Percentiles rank a stretch among this genome's conserved stretches.
Evolutionary conservation across 1,139 yeast species (phyloP).

Genomic region (Debaryomyces sp.): DNA sequence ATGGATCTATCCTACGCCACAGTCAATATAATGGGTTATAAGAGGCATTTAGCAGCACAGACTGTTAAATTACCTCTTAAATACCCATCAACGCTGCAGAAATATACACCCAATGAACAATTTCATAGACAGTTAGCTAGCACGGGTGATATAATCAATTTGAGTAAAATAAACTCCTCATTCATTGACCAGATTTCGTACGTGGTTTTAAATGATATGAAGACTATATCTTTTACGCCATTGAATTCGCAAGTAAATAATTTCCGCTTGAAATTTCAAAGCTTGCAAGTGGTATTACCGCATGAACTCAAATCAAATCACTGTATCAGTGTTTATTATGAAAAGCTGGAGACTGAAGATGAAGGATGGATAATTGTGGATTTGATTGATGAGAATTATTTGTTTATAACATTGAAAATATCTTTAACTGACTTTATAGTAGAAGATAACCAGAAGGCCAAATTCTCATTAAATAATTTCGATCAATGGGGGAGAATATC

Average conservation of each 20-base stretch:
- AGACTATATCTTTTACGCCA: constrained; percentile 35
- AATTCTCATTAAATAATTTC: constrained; percentile 32
- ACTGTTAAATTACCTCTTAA: constrained; percentile 35
- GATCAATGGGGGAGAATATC: constrained; percentile 63
- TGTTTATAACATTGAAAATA: constrained; percentile 37
- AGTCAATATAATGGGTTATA: constrained; percentile 29
- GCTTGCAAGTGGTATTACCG: constrained; percentile 34
- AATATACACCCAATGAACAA: constrained; percentile 22
- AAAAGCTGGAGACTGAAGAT: constrained; percentile 7
- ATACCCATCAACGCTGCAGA: constrained; percentile 19
- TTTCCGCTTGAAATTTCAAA: constrained; percentile 30
- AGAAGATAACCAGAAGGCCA: constrained; percentile 14
- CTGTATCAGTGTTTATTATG: constrained; percentile 24
- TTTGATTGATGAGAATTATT: constrained; percentile 30
- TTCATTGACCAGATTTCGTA: constrained; percentile 29
- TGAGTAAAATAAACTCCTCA: constrained; percentile 16
- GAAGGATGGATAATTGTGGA: constrained; percentile 26
- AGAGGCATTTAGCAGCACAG: constrained; percentile 23
- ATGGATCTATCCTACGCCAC: constrained; percentile 24
- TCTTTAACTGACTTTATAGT: constrained; percentile 33
- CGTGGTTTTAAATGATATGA: constrained; percentile 33
- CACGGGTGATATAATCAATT: constrained; percentile 28
- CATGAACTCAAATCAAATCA: constrained; percentile 30
- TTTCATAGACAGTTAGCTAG: constrained; percentile 25
- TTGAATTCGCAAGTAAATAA: constrained; percentile 23